A percentile compares a stretch with the other conserved stretches of the same genome.
Evolutionary conservation across 768 basidiomycete species (phyloP).

Genomic region (Auricularia auricula-judae): DNA sequence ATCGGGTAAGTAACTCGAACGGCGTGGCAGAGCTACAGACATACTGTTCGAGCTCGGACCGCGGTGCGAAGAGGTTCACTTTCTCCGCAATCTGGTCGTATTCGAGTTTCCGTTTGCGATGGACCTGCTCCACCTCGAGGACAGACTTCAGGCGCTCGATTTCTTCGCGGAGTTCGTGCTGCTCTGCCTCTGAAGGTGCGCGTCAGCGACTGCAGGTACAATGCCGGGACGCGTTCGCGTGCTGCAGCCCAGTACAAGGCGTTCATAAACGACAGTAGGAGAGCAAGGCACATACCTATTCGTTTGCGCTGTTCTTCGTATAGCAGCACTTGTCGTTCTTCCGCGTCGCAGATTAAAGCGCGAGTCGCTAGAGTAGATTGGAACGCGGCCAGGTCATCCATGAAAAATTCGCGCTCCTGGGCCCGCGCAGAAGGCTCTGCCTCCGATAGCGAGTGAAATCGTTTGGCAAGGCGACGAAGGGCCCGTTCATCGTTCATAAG

Average conservation of each 20-base stretch:
- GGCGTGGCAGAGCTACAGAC: conserved; percentile 18
- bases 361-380: conserved; percentile 67
- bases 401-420: conserved; percentile 54
- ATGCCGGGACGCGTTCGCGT: no score
- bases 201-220: no score
- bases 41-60: conserved; percentile 69
- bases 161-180: conserved; percentile 51
- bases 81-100: conserved; percentile 79
- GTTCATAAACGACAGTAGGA: conserved; percentile 5
- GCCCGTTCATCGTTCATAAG: conserved; percentile 77
- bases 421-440: conserved; percentile 17
- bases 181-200: conserved; percentile 49
- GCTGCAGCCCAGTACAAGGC: no score
- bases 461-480: conserved; percentile 67
- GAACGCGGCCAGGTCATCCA: conserved; percentile 69
- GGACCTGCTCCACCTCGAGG: conserved; percentile 68
- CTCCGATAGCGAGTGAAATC: conserved; percentile 44
- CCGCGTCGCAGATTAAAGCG: conserved; percentile 75
- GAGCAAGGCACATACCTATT: conserved; percentile 45
- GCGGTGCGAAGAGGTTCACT: conserved; percentile 62
- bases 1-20: not conserved
- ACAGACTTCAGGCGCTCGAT: conserved; percentile 69
- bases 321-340: conserved; percentile 74
- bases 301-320: conserved; percentile 61
- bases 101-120: conserved; percentile 70